Evolutionary conservation across 148 eudicot species (phyloP), one percentile per base, ranked within the genome.

Genomic region (Dysphania ambrosioides): DNA sequence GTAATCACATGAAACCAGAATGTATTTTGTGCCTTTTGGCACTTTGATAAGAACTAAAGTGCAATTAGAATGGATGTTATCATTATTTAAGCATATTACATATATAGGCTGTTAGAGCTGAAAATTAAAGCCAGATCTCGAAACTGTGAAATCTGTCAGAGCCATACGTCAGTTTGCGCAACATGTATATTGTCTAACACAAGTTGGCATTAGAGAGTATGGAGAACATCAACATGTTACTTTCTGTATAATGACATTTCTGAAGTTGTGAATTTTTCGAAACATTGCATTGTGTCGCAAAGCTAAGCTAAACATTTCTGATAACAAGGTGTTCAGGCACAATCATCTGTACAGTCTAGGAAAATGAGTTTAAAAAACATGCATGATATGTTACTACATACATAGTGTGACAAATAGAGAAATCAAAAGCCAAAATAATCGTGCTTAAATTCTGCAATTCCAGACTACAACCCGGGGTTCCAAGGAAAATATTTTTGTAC

Each of bases 1-100:
- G 51, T 62, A 80, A 34, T 32, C 75, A 80, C 76, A 66, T 64
- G 68, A 76, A 47, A 68, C 26, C 56, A 56, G 72, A 64, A 73
- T 53, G 74, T 62, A 66, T 55, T 55, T 47, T 75, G 59, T 70
- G 69, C 41, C 44, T 49, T 51, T 29, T 59, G 66, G 57, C 15
- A 24, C n/a, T 53, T 40, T n/a, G 19, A 67, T 23, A 58, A n/a
- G 73, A 30, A n/a, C n/a, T n/a, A n/a, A n/a, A n/a, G n/a, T 76
- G 34, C 32, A 66, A 21, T 71, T 41, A 71, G 59, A 68, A 30
- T 71, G 69, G 42, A 65, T 8, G 32, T 58, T 63, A 71, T 38
- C 21, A 31, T 51, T 55, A 34, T 47, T 71, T 56, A 35, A 71
- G 60, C 26, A 26, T 68, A 57, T n/a, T n/a, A n/a, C n/a, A 59